These are phyloP conservation scores for Rhodotorula paludigena DNA, from an alignment of 768 basidiomycete species.

Conservation along the genomic window DNA sequence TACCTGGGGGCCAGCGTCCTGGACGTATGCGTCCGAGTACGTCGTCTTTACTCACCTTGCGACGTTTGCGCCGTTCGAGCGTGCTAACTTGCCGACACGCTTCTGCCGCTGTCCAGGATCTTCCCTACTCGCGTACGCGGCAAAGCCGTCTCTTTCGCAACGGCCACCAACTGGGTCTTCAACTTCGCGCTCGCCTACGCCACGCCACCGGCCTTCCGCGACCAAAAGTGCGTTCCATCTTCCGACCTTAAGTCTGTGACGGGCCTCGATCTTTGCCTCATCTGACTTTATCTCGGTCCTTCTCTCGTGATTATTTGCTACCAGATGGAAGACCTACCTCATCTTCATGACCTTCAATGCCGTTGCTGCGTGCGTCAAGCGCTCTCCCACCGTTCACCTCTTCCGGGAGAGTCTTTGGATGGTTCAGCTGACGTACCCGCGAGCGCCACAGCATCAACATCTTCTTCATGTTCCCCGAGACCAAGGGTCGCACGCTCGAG, in stretches of 20 bases:
- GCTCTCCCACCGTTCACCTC: neutral
- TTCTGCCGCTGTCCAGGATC: conserved; percentile 17
- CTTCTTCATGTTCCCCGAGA: conserved; percentile 56
- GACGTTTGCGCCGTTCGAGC: no score
- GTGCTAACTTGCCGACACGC: conserved; percentile 47
- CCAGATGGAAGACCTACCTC: neutral
- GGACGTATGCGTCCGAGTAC: conserved; percentile 44
- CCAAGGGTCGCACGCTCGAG: conserved; percentile 4
- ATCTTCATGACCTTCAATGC: neutral
- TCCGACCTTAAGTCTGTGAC: neutral
- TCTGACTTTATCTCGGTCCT: no score
- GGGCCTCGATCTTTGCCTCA: neutral
- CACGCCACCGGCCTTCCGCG: conserved; percentile 64
- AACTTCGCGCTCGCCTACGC: conserved; percentile 66
- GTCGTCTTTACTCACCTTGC: no score
- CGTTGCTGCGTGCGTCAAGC: neutral
- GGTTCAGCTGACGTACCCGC: no score
- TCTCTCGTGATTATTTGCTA: neutral
- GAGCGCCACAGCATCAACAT: conserved; percentile 50
- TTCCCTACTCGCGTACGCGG: conserved; percentile 54
- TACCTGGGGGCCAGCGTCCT: conserved; percentile 56
- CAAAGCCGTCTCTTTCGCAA: conserved; percentile 56
- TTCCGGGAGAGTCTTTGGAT: neutral
- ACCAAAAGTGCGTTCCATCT: conserved; percentile 47
- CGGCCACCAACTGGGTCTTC: conserved; percentile 27